Evolutionary conservation across 805 yeast species (phyloP), one percentile per base, ranked within the genome.

Genomic region (Isabelozyma pseudorhagii): DNA sequence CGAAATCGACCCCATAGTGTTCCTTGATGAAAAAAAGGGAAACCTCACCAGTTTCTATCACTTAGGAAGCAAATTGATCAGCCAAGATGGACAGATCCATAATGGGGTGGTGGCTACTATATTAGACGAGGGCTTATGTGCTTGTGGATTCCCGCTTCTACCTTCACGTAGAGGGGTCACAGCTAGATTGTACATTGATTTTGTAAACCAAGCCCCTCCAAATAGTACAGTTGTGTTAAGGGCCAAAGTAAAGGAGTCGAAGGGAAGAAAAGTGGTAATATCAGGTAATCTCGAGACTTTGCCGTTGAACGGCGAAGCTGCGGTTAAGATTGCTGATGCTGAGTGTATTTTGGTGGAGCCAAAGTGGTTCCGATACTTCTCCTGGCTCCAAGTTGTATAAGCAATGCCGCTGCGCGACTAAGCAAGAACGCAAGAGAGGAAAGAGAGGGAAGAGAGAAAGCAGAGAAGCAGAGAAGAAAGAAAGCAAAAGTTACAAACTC

Each of bases 81-180:
- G 92, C 46, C 81, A 79, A 45, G 87, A 84, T 45, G 89, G 89
- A 0, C 81, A 82, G 46, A 80, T 93, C 15, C 96, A 90, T 62
- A 86, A 87, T 58, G 97, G 97, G 3, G 75, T 92, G 3, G 67
- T 89, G 5, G 79, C 96, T 2, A 84, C 96, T 1, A 64, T 93
- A 11, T 53, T 93, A 47, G 98, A 93, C 67, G 97, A 92, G 63
- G 85, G 87, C 0, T 69, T 93, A 28, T 89, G 97, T 59, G 76
- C 83, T 42, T 87, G 96, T 60, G 98, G 97, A 13, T 93, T 91
- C 63, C 83, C 89, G 3, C 70, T 78, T 27, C 72, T 93, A 10
- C 98, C 98, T 0, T 82, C 84, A 50, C 79, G 83, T 49, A 76
- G 86, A 46, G 99, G 98, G 11, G 97, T 94, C 21, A 93, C 99